Evolutionary conservation across 2,329 filamentous ascomycete genomes (phyloP).

Genomic region (Plenodomus tracheiphilus): DNA sequence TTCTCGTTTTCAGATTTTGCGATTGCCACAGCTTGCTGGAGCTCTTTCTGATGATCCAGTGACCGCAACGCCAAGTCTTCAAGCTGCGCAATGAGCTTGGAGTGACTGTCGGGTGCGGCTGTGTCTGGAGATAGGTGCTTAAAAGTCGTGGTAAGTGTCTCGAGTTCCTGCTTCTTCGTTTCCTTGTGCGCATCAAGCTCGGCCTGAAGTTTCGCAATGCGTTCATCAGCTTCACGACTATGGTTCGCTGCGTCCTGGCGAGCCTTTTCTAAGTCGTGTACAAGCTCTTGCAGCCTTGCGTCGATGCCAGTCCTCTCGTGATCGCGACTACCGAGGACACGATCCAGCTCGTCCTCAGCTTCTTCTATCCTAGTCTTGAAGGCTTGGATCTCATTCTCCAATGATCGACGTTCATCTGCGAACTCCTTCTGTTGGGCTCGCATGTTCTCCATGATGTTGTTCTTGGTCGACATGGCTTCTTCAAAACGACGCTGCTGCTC

Average conservation of each 20-base stretch:
- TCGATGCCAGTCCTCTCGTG: conserved; percentile 75
- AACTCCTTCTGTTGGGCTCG: conserved; percentile 91
- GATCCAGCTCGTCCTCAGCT: conserved; percentile 87
- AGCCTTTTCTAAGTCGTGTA: conserved; percentile 70
- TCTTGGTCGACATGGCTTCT: conserved; percentile 89
- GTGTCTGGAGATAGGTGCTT: conserved; percentile 42
- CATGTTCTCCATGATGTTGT: conserved; percentile 91
- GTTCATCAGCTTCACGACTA: conserved; percentile 47
- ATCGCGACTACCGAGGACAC: conserved; percentile 79
- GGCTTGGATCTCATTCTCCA: conserved; percentile 78
- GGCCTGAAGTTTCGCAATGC: conserved; percentile 56
- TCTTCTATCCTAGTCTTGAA: conserved; percentile 82
- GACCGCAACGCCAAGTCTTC: conserved; percentile 51
- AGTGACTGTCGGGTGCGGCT: conserved; percentile 42
- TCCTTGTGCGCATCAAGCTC: conserved; percentile 61
- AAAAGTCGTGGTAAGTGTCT: conserved; percentile 41
- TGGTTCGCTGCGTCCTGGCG: conserved; percentile 55
- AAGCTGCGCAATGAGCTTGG: conserved; percentile 46
- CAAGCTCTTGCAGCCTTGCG: conserved; percentile 67
- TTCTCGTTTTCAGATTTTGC: conserved; percentile 53
- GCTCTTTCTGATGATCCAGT: conserved; percentile 49
- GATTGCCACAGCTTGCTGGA: conserved; percentile 52
- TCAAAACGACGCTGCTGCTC: conserved; percentile 72
- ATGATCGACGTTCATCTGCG: conserved; percentile 76
- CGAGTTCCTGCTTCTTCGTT: conserved; percentile 28